Conservation (phyloP, 1,284 basidiomycete genomes). For the Psilocybe mexicana region DNA sequence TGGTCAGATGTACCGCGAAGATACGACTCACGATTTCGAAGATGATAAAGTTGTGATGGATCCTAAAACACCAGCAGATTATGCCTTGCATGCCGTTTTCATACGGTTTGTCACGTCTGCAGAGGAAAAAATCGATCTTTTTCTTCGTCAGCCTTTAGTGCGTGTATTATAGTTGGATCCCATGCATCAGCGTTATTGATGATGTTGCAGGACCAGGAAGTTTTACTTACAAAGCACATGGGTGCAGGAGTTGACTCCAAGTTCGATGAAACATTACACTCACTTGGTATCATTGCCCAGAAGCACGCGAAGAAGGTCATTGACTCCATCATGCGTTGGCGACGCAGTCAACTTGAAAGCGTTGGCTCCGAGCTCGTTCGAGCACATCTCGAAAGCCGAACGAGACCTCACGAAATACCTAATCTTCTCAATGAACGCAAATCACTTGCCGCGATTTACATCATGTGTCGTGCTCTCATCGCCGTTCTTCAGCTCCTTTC, state of each 20-base stretch:
- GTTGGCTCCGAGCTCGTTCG: constrained; percentile 56
- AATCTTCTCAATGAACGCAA: constrained; percentile 74
- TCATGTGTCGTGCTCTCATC: constrained; percentile 85
- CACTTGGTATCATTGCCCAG: constrained; percentile 85
- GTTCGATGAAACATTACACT: constrained; percentile 81
- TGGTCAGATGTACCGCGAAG: constrained; percentile 45
- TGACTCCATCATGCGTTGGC: constrained; percentile 88
- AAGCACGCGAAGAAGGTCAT: constrained; percentile 85
- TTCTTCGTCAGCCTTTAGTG: constrained; percentile 71
- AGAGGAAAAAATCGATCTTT: constrained; percentile 74
- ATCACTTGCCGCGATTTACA: constrained; percentile 79
- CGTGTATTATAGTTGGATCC: constrained; percentile 11
- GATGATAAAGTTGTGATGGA: constrained; percentile 67
- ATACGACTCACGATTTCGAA: constrained; percentile 56
- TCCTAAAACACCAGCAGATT: constrained; percentile 82
- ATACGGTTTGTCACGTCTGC: constrained; percentile 79
- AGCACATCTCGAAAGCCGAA: constrained; percentile 43
- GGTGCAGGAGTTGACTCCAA: constrained; percentile 72
- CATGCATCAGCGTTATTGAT: background rate
- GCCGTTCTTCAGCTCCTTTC: constrained; percentile 73
- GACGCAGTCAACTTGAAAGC: constrained; percentile 71
- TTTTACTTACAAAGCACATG: constrained; percentile 64
- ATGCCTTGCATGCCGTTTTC: constrained; percentile 84
- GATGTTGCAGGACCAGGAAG: constrained; percentile 61
- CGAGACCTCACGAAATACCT: constrained; percentile 54